These are phyloP conservation scores for Fusarium ambrosium DNA, from an alignment of 2,329 filamentous ascomycete species.

Conservation along the genomic window DNA sequence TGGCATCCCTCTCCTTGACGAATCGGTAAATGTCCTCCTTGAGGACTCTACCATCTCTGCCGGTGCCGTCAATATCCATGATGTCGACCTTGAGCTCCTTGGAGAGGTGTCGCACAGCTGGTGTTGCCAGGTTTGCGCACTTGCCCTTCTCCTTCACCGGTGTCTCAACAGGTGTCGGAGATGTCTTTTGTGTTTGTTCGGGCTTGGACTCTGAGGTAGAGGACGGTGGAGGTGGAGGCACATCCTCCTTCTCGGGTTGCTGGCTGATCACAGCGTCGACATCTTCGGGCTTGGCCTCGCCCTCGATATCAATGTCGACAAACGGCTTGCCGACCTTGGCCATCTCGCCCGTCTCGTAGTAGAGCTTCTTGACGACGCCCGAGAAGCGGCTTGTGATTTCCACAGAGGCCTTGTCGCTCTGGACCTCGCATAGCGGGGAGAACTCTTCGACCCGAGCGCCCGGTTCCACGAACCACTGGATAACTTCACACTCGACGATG, in stretches of 20 bases:
- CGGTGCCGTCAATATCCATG: conserved; percentile 82
- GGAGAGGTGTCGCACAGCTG: conserved; percentile 88
- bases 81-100: conserved; percentile 87
- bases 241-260: conserved; percentile 48
- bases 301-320: conserved; percentile 94
- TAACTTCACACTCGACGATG: conserved; percentile 98
- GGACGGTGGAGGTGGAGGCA: conserved; percentile 42
- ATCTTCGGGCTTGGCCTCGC: conserved; percentile 69
- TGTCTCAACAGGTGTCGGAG: conserved; percentile 8
- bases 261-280: conserved; percentile 53
- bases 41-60: conserved; percentile 88
- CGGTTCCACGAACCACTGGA: conserved; percentile 99
- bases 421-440: conserved; percentile 96
- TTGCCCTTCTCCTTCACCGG: conserved; percentile 65
- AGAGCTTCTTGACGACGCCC: conserved; percentile 94
- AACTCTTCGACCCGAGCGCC: conserved; percentile 97
- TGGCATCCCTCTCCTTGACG: conserved; percentile 66
- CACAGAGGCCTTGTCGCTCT: conserved; percentile 93
- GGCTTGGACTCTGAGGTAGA: conserved; percentile 22
- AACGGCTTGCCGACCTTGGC: conserved; percentile 94
- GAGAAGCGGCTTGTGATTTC: conserved; percentile 97
- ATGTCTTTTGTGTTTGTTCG: conserved; percentile 22
- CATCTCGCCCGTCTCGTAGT: conserved; percentile 97
- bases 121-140: conserved; percentile 84
- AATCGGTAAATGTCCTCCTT: conserved; percentile 92